A percentile compares a stretch with the other conserved stretches of the same genome.
Evolutionary conservation across 805 yeast species (phyloP).

Genomic region (Barnettozyma pratensis): DNA sequence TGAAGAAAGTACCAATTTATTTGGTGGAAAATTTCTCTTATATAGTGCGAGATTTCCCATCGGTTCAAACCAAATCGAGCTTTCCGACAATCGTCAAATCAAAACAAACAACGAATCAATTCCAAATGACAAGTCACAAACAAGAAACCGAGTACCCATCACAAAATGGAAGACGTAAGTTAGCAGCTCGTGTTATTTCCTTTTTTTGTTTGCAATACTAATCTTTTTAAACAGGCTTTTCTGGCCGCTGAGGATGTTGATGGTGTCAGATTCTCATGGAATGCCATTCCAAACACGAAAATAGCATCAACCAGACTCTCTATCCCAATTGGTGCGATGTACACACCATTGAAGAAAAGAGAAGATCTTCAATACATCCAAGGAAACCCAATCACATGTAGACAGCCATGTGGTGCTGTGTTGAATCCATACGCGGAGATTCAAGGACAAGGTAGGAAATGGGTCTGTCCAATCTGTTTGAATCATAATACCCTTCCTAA

Average conservation of each 20-base stretch:
- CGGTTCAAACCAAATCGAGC: no score
- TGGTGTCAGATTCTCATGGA: constrained; percentile 63
- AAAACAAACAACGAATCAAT: background rate
- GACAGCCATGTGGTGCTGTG: constrained; percentile 46
- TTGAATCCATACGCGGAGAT: constrained; percentile 43
- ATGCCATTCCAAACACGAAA: constrained; percentile 49
- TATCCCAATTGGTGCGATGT: constrained; percentile 52
- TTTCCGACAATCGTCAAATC: background rate
- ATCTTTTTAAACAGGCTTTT: background rate
- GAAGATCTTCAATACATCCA: constrained; percentile 33
- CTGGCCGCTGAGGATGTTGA: constrained; percentile 29
- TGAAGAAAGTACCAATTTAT: background rate
- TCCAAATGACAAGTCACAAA: no score
- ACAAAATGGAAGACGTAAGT: constrained; percentile 4
- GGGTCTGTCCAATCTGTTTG: constrained; percentile 58
- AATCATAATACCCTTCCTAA: constrained; percentile 39
- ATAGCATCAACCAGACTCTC: constrained; percentile 46
- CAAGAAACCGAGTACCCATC: background rate
- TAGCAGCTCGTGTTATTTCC: background rate
- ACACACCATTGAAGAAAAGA: constrained; percentile 52
- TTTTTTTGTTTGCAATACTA: no score
- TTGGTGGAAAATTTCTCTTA: background rate
- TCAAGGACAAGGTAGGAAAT: constrained; percentile 28
- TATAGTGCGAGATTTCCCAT: background rate
- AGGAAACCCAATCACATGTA: constrained; percentile 43